Conservation (phyloP, 2,329 filamentous ascomycete genomes). For the Alternaria sp. region DNA sequence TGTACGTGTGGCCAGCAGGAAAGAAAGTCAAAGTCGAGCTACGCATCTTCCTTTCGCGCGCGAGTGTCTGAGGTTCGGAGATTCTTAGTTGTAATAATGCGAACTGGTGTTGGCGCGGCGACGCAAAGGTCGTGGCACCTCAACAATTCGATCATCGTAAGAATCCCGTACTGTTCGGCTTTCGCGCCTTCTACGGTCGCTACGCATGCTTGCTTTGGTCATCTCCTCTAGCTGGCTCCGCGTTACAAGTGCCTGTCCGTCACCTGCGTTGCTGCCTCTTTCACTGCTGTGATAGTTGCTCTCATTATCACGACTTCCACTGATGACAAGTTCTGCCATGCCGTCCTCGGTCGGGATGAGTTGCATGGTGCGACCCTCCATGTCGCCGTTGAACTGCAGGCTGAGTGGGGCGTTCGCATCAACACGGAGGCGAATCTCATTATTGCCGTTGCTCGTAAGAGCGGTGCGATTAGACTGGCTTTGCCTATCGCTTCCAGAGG, state of each 20-base stretch:
- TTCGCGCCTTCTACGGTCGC: slow-evolving; percentile 34
- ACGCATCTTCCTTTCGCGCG: not conserved
- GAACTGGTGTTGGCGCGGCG: slow-evolving; percentile 20
- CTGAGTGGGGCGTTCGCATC: slow-evolving; percentile 41
- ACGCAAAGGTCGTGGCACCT: slow-evolving; percentile 28
- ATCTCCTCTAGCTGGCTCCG: slow-evolving; percentile 41
- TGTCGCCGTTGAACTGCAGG: slow-evolving; percentile 46
- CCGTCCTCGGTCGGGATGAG: slow-evolving; percentile 42
- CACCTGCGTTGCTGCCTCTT: slow-evolving; percentile 29
- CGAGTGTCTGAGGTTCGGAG: not conserved
- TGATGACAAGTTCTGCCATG: slow-evolving; percentile 47
- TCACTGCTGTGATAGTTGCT: slow-evolving; percentile 27
- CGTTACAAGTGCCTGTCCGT: slow-evolving; percentile 24
- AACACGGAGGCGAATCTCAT: slow-evolving; percentile 46
- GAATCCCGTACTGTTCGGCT: slow-evolving; percentile 15
- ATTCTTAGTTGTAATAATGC: slow-evolving; percentile 23
- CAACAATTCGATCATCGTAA: slow-evolving; percentile 20
- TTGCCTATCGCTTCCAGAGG: slow-evolving; percentile 36
- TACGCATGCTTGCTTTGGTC: slow-evolving; percentile 36
- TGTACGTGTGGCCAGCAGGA: slow-evolving; percentile 10
- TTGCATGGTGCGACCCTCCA: slow-evolving; percentile 46
- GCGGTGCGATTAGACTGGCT: slow-evolving; percentile 37
- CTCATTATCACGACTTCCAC: slow-evolving; percentile 17
- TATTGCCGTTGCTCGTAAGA: slow-evolving; percentile 35
- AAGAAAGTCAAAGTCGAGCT: not conserved